phyloP scores from a whole-genome alignment of 2,329 filamentous ascomycete species.

The Cryphonectria carpinicola region DNA sequence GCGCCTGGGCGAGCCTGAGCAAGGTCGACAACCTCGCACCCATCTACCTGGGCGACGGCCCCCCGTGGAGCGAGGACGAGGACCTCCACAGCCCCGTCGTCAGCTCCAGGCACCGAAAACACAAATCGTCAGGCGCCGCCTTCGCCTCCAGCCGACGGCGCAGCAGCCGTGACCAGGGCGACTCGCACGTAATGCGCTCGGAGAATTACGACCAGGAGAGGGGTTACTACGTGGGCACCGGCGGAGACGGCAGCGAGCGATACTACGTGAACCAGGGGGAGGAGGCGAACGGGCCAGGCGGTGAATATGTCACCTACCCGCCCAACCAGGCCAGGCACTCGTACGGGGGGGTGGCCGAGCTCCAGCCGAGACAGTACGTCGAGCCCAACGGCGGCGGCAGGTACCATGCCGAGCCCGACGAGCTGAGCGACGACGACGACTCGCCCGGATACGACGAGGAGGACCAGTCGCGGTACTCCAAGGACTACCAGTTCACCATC shows the following conservation, averaged over 20 bases:
- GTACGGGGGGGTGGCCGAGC: conserved; percentile 51
- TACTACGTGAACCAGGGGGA: conserved; percentile 73
- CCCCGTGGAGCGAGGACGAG: conserved; percentile 94
- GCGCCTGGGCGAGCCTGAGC: conserved; percentile 58
- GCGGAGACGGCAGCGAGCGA: conserved; percentile 72
- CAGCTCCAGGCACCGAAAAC: conserved; percentile 81
- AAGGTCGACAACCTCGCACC: conserved; percentile 75
- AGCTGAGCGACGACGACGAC: conserved; percentile 59
- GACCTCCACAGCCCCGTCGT: conserved; percentile 92
- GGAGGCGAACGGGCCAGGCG: conserved; percentile 76
- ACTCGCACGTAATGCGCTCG: conserved; percentile 49
- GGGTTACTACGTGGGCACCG: conserved; percentile 68
- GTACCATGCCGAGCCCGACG: conserved; percentile 60
- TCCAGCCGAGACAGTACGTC: conserved; percentile 49
- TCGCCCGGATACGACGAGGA: conserved; percentile 62
- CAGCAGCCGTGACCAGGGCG: conserved; percentile 47
- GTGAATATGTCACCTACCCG: conserved; percentile 81
- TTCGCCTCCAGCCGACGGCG: conserved; percentile 51
- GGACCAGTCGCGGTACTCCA: conserved; percentile 81
- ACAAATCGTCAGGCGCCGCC: conserved; percentile 69
- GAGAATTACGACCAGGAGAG: conserved; percentile 62
- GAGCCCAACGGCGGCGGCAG: conserved; percentile 55
- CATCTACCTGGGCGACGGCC: conserved; percentile 84
- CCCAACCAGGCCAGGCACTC: conserved; percentile 62
- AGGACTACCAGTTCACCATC: conserved; percentile 93